phyloP scores from a whole-genome alignment of 768 basidiomycete genomes.

The Leccinum uliginosum region DNA sequence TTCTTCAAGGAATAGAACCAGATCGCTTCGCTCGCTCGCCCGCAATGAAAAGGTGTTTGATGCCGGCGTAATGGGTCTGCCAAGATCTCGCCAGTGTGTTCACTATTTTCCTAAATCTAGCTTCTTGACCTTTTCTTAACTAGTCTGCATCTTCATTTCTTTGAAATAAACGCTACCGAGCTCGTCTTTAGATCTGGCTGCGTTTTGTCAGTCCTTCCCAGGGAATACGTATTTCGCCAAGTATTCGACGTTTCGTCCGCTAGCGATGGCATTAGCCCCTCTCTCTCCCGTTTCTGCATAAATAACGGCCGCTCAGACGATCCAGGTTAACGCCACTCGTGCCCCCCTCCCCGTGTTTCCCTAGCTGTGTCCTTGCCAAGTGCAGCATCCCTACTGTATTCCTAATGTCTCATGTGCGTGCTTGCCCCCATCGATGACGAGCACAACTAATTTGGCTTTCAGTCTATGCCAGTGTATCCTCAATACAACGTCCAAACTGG shows the following conservation, averaged over 20 bases:
- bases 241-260: conserved; percentile 25
- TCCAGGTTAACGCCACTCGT: background rate
- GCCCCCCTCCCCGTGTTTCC: conserved; percentile 9
- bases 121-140: conserved; percentile 22
- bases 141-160: conserved; percentile 19
- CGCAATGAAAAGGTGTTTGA: conserved; percentile 19
- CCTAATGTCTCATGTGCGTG: conserved; percentile 25
- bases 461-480: conserved; percentile 13
- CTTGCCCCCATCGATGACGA: background rate
- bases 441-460: background rate
- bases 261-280: conserved; percentile 20
- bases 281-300: conserved; percentile 20
- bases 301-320: conserved; percentile 22
- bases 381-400: background rate
- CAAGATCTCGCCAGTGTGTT: conserved; percentile 6
- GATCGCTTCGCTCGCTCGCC: conserved; percentile 11
- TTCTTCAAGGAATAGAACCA: conserved; percentile 9
- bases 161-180: conserved; percentile 32
- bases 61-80: conserved; percentile 15
- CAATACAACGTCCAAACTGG: conserved; percentile 11
- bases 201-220: conserved; percentile 24
- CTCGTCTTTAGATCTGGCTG: conserved; percentile 9
- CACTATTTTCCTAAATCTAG: conserved; percentile 24
- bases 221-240: conserved; percentile 32
- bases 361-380: conserved; percentile 1